These are phyloP conservation scores for Diaporthe longicolla DNA, from an alignment of 2,329 filamentous ascomycete genomes.

Conservation along the genomic window DNA sequence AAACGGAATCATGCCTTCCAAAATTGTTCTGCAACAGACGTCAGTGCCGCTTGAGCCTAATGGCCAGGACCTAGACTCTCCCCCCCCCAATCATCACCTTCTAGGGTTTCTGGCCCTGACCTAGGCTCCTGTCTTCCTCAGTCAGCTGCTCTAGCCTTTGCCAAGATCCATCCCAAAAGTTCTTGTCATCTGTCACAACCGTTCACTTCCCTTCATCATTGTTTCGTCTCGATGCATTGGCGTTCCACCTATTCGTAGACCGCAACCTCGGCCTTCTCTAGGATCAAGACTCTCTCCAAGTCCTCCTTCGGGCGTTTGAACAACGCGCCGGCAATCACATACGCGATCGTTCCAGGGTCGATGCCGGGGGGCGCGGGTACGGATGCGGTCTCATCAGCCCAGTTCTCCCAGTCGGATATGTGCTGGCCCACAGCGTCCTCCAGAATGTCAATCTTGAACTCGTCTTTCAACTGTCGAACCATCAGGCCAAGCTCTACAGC, in stretches of 20 bases:
- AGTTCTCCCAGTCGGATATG: too few relatives aligned
- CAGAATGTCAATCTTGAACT: slow-evolving; percentile 36
- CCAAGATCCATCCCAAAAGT: not conserved
- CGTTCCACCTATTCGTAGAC: too few relatives aligned
- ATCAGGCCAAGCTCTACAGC: slow-evolving; percentile 43
- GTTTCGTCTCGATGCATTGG: too few relatives aligned
- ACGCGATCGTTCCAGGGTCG: not conserved
- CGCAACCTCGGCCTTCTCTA: slow-evolving; percentile 33
- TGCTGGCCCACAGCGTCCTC: rapidly evolving
- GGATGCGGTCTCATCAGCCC: too few relatives aligned
- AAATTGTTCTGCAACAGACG: not conserved
- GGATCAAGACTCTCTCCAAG: not conserved
- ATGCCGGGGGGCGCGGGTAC: rapidly evolving
- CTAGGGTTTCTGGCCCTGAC: too few relatives aligned
- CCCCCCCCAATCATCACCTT: too few relatives aligned
- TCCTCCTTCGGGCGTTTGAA: not conserved
- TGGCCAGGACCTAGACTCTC: not conserved
- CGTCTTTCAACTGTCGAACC: slow-evolving; percentile 30
- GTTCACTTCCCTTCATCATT: not conserved
- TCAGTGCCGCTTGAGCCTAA: not conserved
- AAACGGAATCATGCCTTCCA: not conserved
- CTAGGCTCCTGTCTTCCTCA: too few relatives aligned
- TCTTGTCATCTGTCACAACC: not conserved
- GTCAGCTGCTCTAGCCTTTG: too few relatives aligned
- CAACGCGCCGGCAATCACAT: slow-evolving; percentile 13